phyloP scores from a whole-genome alignment of 2,329 filamentous ascomycete species.

The Fusarium floridanum region DNA sequence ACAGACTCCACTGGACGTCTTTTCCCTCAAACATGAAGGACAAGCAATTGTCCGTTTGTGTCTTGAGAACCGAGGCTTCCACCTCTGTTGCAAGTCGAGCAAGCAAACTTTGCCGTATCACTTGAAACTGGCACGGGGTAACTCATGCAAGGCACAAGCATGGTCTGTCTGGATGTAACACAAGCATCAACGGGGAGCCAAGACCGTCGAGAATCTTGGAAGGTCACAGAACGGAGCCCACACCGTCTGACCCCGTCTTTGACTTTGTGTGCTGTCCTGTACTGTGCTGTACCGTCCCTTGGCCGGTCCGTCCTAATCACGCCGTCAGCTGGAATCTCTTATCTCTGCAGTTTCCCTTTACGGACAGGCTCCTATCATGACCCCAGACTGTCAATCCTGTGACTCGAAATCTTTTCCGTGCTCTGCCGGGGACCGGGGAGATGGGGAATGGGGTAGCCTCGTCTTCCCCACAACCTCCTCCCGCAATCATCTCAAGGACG shows the following conservation, averaged over 20 bases:
- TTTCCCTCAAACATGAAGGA: neutral
- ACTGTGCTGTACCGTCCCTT: constrained; percentile 6
- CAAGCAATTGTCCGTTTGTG: neutral
- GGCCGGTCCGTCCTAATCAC: constrained; percentile 9
- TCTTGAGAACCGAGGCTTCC: constrained; percentile 1
- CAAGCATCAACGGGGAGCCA: constrained; percentile 10
- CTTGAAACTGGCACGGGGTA: constrained; percentile 22
- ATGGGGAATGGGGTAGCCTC: constrained; percentile 42
- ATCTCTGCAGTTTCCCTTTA: constrained; percentile 30
- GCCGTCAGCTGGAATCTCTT: constrained; percentile 33
- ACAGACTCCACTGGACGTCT: neutral
- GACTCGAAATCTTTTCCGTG: constrained; percentile 41
- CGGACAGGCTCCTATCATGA: constrained; percentile 35
- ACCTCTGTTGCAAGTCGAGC: constrained; percentile 4
- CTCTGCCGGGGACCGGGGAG: constrained; percentile 30
- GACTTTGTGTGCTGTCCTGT: neutral
- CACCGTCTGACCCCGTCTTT: constrained; percentile 12
- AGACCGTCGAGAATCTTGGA: constrained; percentile 15
- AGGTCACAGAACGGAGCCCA: constrained; percentile 10
- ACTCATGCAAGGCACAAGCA: constrained; percentile 34
- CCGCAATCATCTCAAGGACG: constrained; percentile 17
- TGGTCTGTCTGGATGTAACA: constrained; percentile 20
- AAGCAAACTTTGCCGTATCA: constrained; percentile 11
- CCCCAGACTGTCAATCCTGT: constrained; percentile 42
- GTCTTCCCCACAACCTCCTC: constrained; percentile 45